Evolutionary conservation across 2,329 filamentous ascomycete species (phyloP).

Genomic region (Penicillium crustosum): DNA sequence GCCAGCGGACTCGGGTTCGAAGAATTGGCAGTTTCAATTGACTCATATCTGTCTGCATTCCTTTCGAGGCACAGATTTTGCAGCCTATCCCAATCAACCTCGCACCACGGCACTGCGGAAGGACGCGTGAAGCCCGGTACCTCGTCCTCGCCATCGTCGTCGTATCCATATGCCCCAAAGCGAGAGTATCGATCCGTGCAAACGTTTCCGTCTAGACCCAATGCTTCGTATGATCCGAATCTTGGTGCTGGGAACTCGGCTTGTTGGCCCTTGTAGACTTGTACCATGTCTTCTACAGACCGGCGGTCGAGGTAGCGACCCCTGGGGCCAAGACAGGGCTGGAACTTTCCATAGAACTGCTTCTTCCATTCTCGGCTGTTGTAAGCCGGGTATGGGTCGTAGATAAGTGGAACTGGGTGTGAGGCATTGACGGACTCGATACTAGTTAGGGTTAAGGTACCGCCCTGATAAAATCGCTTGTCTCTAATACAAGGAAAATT

Average conservation of each 20-base stretch:
- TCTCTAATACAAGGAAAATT: neutral
- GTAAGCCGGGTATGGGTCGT: conserved; percentile 72
- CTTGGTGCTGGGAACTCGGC: conserved; percentile 58
- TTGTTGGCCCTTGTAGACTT: conserved; percentile 26
- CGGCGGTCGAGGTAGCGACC: conserved; percentile 23
- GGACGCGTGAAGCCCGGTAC: conserved; percentile 28
- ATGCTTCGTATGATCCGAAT: conserved; percentile 62
- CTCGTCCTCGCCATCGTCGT: conserved; percentile 28
- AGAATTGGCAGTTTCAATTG: conserved; percentile 19
- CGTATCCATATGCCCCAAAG: conserved; percentile 57
- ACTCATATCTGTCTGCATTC: conserved; percentile 65
- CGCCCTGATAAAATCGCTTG: conserved; percentile 21
- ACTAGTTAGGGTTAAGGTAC: conserved; percentile 23
- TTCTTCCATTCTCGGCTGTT: conserved; percentile 61
- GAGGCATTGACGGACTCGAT: conserved; percentile 1
- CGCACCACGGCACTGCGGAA: conserved; percentile 52
- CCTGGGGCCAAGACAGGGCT: conserved; percentile 23
- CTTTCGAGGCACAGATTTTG: conserved; percentile 64
- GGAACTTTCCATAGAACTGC: conserved; percentile 18
- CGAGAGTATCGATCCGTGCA: conserved; percentile 70
- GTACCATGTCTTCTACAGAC: conserved; percentile 24
- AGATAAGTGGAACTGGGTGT: conserved; percentile 42
- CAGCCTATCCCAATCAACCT: conserved; percentile 68
- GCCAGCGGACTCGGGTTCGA: conserved; percentile 15
- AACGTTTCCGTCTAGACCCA: conserved; percentile 62